Conservation (phyloP, 768 basidiomycete species). For the Podaxis sp. region DNA sequence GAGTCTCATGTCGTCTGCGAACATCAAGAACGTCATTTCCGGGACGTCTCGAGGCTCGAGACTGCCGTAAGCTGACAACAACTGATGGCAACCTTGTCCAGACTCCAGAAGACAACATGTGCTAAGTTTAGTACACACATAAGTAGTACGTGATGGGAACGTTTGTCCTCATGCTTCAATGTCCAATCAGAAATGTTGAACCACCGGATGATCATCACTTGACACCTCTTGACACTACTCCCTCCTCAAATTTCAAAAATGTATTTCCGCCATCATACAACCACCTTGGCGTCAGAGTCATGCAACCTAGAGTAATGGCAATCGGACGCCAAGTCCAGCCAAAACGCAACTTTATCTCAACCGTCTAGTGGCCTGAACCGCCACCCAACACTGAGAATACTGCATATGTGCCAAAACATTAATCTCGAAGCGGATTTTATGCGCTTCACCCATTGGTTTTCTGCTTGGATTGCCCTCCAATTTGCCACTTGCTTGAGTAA, state of each 20-base stretch:
- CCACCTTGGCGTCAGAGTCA: too few relatives aligned
- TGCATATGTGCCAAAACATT: background rate
- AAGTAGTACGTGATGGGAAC: background rate
- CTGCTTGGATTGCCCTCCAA: background rate
- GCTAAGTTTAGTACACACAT: background rate
- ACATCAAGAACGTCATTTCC: background rate
- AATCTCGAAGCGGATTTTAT: background rate
- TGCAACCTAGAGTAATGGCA: too few relatives aligned
- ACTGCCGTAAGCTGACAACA: background rate
- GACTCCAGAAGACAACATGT: background rate
- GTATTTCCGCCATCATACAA: too few relatives aligned
- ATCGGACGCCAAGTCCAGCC: too few relatives aligned
- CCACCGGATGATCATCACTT: too few relatives aligned
- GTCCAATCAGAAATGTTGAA: background rate
- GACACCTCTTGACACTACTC: too few relatives aligned
- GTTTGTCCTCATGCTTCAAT: background rate
- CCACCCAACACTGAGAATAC: too few relatives aligned
- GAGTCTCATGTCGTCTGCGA: background rate
- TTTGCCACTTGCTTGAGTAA: background rate
- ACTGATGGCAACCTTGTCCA: background rate
- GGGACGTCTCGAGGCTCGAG: constrained; percentile 4
- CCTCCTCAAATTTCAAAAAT: too few relatives aligned
- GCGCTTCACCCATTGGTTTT: background rate
- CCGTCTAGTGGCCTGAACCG: too few relatives aligned
- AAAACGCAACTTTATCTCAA: too few relatives aligned